Conservation (phyloP, 2,329 filamentous ascomycete species). For the Hortaea sp. region DNA sequence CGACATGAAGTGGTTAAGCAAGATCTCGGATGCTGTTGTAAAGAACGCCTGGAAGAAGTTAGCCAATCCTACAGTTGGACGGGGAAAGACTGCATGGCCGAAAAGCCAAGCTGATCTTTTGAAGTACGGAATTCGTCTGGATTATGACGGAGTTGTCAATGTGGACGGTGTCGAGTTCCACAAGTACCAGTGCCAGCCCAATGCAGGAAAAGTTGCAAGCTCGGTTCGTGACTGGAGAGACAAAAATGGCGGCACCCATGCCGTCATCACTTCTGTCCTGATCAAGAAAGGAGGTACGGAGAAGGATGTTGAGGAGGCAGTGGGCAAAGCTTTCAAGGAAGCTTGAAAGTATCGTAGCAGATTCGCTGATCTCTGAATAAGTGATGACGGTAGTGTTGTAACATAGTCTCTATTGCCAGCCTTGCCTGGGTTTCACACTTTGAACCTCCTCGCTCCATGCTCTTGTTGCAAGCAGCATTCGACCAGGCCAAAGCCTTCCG, state of each 20-base stretch:
- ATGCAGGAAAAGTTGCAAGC: conserved; percentile 21
- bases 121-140: not conserved
- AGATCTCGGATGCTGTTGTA: not conserved
- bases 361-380: too few species aligned
- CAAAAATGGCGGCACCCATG: conserved; percentile 22
- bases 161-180: not conserved
- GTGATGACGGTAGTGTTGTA: too few species aligned
- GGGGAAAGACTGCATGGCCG: not conserved
- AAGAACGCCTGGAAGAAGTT: not conserved
- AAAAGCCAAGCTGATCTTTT: not conserved
- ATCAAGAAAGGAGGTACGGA: not conserved
- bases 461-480: too few species aligned
- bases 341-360: too few species aligned
- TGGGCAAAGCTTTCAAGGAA: not conserved
- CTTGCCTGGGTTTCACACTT: too few species aligned
- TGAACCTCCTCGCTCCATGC: too few species aligned
- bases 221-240: conserved; percentile 19
- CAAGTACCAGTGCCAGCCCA: conserved; percentile 21
- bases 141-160: not conserved
- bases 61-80: not conserved
- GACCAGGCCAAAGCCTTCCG: too few species aligned
- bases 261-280: conserved; percentile 12
- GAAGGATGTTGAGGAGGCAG: not conserved
- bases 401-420: too few species aligned
- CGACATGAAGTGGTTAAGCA: not conserved